Conservation (phyloP, 2,329 filamentous ascomycete species). For the Sordariomycetes sp. region DNA sequence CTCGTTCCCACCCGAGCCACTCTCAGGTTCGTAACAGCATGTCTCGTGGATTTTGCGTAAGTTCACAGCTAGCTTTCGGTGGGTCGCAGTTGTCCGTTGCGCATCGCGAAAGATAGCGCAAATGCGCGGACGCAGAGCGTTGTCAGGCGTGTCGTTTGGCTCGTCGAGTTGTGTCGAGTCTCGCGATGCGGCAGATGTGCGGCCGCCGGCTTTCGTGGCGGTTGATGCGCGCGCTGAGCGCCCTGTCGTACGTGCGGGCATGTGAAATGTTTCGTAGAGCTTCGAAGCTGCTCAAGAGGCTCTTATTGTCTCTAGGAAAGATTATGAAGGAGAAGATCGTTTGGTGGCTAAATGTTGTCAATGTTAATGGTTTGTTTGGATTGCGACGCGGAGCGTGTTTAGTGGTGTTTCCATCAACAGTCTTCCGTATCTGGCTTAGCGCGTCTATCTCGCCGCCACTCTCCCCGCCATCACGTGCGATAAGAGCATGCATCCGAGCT, state of each 20-base stretch:
- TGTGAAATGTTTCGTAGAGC: no score
- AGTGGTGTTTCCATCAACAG: constrained; percentile 18
- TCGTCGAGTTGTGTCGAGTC: constrained; percentile 55
- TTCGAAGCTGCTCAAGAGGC: no score
- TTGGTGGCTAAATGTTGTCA: no score
- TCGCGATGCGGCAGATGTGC: constrained; percentile 37
- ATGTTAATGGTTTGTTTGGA: constrained; percentile 15
- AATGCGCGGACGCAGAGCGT: constrained; percentile 63
- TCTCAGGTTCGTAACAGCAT: constrained; percentile 59
- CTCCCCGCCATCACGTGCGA: constrained; percentile 22
- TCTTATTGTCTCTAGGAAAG: no score
- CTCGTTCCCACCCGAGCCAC: constrained; percentile 38
- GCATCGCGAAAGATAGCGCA: constrained; percentile 69
- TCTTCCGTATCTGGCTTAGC: constrained; percentile 20
- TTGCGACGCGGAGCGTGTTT: not conserved
- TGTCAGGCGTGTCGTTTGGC: constrained; percentile 64
- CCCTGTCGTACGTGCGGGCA: constrained; percentile 40
- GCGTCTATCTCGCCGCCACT: not conserved
- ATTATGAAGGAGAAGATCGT: no score
- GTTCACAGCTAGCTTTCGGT: constrained; percentile 80
- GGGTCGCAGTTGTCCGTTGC: constrained; percentile 80
- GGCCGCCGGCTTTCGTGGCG: constrained; percentile 23
- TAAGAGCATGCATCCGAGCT: constrained; percentile 14
- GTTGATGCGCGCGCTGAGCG: constrained; percentile 36
- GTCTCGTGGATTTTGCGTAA: constrained; percentile 85